Evolutionary conservation across 768 basidiomycete species (phyloP), one percentile per base, ranked within the genome.

Genomic region (Cyathus striatus): DNA sequence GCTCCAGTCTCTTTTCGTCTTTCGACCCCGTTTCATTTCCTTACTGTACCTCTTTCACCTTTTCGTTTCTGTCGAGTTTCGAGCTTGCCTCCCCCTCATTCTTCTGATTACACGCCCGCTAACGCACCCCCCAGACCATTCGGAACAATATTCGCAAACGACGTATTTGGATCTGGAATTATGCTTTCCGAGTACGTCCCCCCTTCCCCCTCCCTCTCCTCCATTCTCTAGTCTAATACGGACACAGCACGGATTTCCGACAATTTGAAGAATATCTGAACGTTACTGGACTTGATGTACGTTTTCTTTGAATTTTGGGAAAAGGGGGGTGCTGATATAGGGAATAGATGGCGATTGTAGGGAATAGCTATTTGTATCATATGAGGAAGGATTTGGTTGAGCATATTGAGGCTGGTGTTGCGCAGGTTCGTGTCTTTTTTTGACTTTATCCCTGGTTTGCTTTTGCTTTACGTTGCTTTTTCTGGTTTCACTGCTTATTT

Each of bases 321-420:
- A 3, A 5, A 16, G 17, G 17, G 17, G 30, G 3, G 12, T 13
- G 17, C 30, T 32, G 12, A 16, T 13, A 12, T 12, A 12, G 30
- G 17, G 12, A 3, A 32, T 50, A 90, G 88, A 90, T 95, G 76
- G 93, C 93, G 0, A 67, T 95, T 21, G 82, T 95, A 3, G 89
- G 90, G 12, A 89, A 95, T 61, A 89, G 88, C 51, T 98, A 96
- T 59, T 68, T 91, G 41, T 97, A 96, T 57, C 93, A 97, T 62
- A 97, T 91, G 67, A 81, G 86, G 38, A 90, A 90, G 75, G 92
- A 95, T 61, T 50, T 86, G 3, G 83, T 91, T 6, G 83, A 89
- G 53, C 82, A 93, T 55, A 90, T 95, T 41, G 73, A 92, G 55
- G 64, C 78, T 5, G 94, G 94, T 9, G 87, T 90, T 1, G 83